These are phyloP conservation scores for Saitozyma podzolica DNA, from an alignment of 768 basidiomycete genomes.

Conservation along the genomic window DNA sequence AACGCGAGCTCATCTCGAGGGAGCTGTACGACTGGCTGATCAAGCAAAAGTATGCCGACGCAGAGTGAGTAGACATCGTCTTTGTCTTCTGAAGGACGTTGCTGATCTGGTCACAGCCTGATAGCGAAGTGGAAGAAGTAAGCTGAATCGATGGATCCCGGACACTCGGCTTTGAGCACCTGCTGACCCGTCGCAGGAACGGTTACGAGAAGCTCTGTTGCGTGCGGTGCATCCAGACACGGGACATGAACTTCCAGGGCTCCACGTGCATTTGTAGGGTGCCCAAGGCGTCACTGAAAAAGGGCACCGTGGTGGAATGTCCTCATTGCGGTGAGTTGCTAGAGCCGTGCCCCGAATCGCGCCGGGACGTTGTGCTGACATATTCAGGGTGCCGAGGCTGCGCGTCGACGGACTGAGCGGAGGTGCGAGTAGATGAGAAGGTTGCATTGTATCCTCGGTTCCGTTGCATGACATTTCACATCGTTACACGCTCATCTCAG, in stretches of 20 bases:
- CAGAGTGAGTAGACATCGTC: slow-evolving; percentile 66
- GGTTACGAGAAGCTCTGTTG: slow-evolving; percentile 99
- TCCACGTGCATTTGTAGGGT: slow-evolving; percentile 98
- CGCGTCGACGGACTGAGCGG: slow-evolving; percentile 15
- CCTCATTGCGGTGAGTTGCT: slow-evolving; percentile 83
- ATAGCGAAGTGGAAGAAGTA: slow-evolving; percentile 99
- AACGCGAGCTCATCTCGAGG: slow-evolving; percentile 88
- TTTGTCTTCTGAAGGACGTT: not conserved
- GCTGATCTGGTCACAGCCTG: slow-evolving; percentile 60
- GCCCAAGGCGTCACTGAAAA: slow-evolving; percentile 86
- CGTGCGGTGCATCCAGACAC: slow-evolving; percentile 91
- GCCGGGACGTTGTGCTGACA: not conserved
- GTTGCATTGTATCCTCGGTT: slow-evolving; percentile 17
- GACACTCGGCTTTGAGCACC: not conserved
- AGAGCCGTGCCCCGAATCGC: not conserved
- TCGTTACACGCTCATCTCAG: too few species aligned
- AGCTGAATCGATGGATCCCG: not conserved
- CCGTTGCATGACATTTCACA: too few species aligned
- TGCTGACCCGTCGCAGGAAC: slow-evolving; percentile 25
- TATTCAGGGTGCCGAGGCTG: slow-evolving; percentile 25
- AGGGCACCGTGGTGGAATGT: slow-evolving; percentile 91
- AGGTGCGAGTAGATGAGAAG: not conserved
- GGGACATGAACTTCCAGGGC: slow-evolving; percentile 98
- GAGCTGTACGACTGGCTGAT: slow-evolving; percentile 95
- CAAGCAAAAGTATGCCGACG: slow-evolving; percentile 95